phyloP scores from a whole-genome alignment of 148 eudicot genomes.

The Vaccinium vitisidaea region DNA sequence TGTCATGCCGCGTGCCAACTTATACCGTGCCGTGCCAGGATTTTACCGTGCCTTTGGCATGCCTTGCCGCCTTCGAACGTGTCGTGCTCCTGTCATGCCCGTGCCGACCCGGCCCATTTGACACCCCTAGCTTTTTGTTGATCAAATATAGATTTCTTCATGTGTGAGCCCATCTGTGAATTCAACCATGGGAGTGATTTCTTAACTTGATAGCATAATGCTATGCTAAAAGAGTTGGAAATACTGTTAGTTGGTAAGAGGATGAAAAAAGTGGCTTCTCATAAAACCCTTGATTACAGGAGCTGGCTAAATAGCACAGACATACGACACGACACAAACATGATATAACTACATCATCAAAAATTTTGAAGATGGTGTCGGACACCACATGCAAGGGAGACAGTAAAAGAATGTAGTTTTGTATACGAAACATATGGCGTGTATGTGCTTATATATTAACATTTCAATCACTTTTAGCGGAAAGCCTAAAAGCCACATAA shows the following conservation, averaged over 20 bases:
- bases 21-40: no score
- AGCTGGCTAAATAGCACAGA: not conserved
- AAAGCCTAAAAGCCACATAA: not conserved
- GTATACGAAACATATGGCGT: not conserved
- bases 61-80: no score
- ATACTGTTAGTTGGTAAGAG: not conserved
- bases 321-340: not conserved
- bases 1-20: no score
- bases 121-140: conserved; percentile 69
- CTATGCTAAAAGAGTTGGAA: not conserved
- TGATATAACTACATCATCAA: not conserved
- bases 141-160: conserved; percentile 83
- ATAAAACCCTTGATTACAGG: not conserved
- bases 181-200: not conserved
- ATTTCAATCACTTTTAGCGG: not conserved
- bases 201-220: not conserved
- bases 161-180: conserved; percentile 82
- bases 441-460: not conserved
- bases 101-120: no score
- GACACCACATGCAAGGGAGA: not conserved
- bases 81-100: no score
- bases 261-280: no score
- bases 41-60: no score
- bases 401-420: no score
- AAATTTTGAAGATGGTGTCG: not conserved